phyloP scores from a whole-genome alignment of 148 eudicot species.

The Dianthus caryophyllus region DNA sequence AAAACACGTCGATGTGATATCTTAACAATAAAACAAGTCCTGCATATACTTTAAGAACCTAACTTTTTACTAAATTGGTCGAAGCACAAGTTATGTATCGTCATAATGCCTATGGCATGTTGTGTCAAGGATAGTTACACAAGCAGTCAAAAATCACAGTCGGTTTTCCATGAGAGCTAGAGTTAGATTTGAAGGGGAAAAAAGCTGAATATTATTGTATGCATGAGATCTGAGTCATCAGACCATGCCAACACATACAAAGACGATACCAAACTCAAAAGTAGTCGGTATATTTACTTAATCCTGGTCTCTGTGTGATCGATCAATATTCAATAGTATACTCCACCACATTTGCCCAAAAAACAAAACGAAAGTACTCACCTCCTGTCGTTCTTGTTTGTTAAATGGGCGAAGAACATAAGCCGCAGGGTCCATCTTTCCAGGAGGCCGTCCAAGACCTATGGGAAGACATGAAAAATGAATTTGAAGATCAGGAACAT shows the following conservation, averaged over 20 bases:
- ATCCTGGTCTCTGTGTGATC: not conserved
- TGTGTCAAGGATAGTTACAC: not conserved
- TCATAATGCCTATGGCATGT: not conserved
- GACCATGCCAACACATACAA: not conserved
- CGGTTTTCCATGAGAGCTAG: not conserved
- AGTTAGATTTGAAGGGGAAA: not conserved
- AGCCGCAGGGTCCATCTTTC: slow-evolving; percentile 71
- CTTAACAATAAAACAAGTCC: no score
- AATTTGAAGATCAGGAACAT: not conserved
- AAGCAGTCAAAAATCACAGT: not conserved
- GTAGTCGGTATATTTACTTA: not conserved
- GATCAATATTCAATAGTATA: not conserved
- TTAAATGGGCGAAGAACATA: slow-evolving; percentile 78
- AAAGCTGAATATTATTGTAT: not conserved
- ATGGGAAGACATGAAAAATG: not conserved
- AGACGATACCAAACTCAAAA: not conserved
- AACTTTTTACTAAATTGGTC: not conserved
- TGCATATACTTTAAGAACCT: no score
- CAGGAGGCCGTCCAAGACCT: slow-evolving; percentile 99
- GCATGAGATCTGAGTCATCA: not conserved
- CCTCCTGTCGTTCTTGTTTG: slow-evolving; percentile 81
- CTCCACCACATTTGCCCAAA: not conserved
- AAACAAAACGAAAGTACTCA: slow-evolving; percentile 17
- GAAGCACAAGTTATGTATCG: not conserved
- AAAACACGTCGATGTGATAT: no score